Conservation (phyloP, 1,284 basidiomycete species). For the Malassezia equina region DNA sequence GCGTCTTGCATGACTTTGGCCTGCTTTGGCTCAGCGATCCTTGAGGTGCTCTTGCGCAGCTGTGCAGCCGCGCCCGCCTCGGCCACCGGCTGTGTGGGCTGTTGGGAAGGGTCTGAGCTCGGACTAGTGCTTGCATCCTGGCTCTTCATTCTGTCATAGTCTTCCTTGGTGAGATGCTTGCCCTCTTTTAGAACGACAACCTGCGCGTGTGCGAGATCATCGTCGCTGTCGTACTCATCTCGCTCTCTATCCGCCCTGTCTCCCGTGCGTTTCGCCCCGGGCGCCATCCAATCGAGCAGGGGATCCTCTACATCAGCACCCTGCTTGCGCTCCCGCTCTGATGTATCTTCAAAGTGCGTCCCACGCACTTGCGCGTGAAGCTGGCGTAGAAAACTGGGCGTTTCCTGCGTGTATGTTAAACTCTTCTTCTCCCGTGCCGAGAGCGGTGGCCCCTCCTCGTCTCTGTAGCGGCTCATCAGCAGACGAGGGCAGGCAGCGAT, state of each 20-base stretch:
- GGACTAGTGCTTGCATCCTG: background rate
- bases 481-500: background rate
- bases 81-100: background rate
- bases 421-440: background rate
- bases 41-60: background rate
- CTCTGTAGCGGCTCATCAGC: background rate
- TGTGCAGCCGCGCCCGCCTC: background rate
- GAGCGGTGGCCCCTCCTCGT: background rate
- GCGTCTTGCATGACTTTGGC: background rate
- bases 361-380: constrained; percentile 10
- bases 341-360: background rate
- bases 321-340: background rate
- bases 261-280: background rate
- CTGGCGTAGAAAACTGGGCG: constrained; percentile 4
- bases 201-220: constrained; percentile 28
- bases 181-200: constrained; percentile 35
- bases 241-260: constrained; percentile 11
- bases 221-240: constrained; percentile 15
- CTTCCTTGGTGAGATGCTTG: constrained; percentile 26
- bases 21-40: background rate
- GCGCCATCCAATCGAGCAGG: background rate
- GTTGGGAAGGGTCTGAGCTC: background rate
- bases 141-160: constrained; percentile 11
- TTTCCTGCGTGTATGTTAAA: constrained; percentile 1
- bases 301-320: background rate